Evolutionary conservation across 768 basidiomycete genomes (phyloP).

Genomic region (Auricularia sp.): DNA sequence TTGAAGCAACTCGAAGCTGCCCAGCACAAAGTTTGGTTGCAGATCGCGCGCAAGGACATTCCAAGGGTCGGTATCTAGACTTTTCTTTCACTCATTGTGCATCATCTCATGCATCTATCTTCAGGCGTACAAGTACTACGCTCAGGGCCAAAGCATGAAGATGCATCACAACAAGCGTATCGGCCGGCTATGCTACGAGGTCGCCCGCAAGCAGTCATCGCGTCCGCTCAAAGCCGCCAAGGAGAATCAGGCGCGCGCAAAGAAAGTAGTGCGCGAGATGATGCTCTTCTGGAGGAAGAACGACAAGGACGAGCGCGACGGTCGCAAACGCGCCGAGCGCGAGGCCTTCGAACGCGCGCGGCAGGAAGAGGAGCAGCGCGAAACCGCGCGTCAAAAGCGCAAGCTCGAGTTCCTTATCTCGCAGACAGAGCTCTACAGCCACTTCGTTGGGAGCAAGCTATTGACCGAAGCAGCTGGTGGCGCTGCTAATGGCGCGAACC

Average conservation of each 20-base stretch:
- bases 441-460: slow-evolving; percentile 96
- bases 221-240: slow-evolving; percentile 70
- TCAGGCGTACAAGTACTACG: slow-evolving; percentile 74
- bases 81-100: not conserved
- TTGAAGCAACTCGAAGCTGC: slow-evolving; percentile 71
- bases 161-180: slow-evolving; percentile 66
- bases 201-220: slow-evolving; percentile 66
- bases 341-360: slow-evolving; percentile 82
- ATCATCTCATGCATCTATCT: not conserved
- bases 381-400: slow-evolving; percentile 85
- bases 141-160: slow-evolving; percentile 52
- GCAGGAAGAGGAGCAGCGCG: slow-evolving; percentile 86
- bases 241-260: slow-evolving; percentile 75
- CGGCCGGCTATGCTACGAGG: slow-evolving; percentile 56
- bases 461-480: slow-evolving; percentile 33
- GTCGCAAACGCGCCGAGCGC: slow-evolving; percentile 87
- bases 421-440: slow-evolving; percentile 96
- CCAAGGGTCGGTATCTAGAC: slow-evolving; percentile 45
- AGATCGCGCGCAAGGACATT: slow-evolving; percentile 75
- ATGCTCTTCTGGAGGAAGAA: slow-evolving; percentile 96
- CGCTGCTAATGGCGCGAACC: slow-evolving; percentile 16
- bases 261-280: slow-evolving; percentile 90
- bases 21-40: slow-evolving; percentile 83
- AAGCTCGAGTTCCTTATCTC: slow-evolving; percentile 98
- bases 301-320: slow-evolving; percentile 90